Percentiles rank a stretch among this genome's conserved stretches.
Conservation (phyloP, 768 basidiomycete species). For the Hemileccinum rubropunctum region DNA sequence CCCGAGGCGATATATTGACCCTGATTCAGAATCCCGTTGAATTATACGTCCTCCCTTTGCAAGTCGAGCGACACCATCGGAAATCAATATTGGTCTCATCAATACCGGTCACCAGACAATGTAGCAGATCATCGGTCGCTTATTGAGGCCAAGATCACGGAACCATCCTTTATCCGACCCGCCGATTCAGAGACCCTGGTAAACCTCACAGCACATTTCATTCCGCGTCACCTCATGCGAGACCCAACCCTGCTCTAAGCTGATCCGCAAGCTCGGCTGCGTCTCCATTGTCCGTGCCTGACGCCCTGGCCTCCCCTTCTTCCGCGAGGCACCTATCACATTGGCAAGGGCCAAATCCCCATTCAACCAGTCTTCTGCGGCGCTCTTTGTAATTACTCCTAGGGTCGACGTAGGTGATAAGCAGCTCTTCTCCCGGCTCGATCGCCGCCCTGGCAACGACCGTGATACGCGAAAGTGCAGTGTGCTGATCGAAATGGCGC, state of each 20-base stretch:
- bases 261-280: slow-evolving; percentile 54
- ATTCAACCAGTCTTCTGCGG: slow-evolving; percentile 54
- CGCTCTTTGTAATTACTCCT: slow-evolving; percentile 37
- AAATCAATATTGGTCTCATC: too few species aligned
- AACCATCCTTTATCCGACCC: too few species aligned
- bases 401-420: slow-evolving; percentile 79
- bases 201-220: too few species aligned
- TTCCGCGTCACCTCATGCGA: slow-evolving; percentile 29
- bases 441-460: slow-evolving; percentile 67
- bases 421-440: slow-evolving; percentile 67
- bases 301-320: slow-evolving; percentile 29
- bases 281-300: slow-evolving; percentile 4
- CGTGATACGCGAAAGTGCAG: slow-evolving; percentile 70
- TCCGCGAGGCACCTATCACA: slow-evolving; percentile 72
- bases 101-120: too few species aligned
- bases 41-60: too few species aligned
- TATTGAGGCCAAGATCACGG: too few species aligned
- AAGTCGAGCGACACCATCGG: too few species aligned
- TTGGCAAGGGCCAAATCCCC: slow-evolving; percentile 72
- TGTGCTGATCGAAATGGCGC: slow-evolving; percentile 69
- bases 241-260: slow-evolving; percentile 62
- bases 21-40: too few species aligned
- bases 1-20: too few species aligned
- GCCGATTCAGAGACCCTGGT: too few species aligned
- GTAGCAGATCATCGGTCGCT: too few species aligned